phyloP scores from a whole-genome alignment of 2,329 filamentous ascomycete species.

The Alternaria sp. region DNA sequence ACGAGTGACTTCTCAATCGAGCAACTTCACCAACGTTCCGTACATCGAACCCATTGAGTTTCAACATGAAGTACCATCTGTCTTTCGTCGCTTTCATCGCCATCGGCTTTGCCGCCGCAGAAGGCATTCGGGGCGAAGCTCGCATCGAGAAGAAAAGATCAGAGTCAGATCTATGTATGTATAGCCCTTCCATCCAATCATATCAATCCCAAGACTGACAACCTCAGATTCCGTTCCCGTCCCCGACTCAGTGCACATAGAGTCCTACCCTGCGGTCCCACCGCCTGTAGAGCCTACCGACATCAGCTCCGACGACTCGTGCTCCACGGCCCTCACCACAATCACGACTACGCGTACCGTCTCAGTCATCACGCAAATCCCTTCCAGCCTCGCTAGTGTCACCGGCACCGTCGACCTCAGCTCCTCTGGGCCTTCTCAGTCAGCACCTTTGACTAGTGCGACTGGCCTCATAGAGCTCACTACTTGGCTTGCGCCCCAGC shows the following conservation, averaged over 20 bases:
- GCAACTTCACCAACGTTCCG: not conserved
- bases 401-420: not conserved
- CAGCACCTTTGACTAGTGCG: not conserved
- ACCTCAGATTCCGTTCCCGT: not conserved
- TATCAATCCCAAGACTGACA: not conserved
- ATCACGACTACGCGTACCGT: slow-evolving; percentile 1
- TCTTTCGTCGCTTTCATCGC: slow-evolving; percentile 44
- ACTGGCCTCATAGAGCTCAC: not conserved
- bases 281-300: not conserved
- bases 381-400: not conserved
- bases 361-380: not conserved
- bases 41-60: not conserved
- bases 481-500: not conserved
- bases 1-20: not conserved
- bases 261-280: not conserved
- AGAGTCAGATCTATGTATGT: slow-evolving; percentile 40
- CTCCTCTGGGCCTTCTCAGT: not conserved
- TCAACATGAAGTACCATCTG: slow-evolving; percentile 35
- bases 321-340: not conserved
- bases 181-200: not conserved
- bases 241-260: not conserved
- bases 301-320: not conserved
- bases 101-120: slow-evolving; percentile 44
- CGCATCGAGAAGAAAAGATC: not conserved
- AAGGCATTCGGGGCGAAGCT: slow-evolving; percentile 40